Evolutionary conservation across 345 rosid genomes (phyloP).

Genomic region (Citrus hindsii): DNA sequence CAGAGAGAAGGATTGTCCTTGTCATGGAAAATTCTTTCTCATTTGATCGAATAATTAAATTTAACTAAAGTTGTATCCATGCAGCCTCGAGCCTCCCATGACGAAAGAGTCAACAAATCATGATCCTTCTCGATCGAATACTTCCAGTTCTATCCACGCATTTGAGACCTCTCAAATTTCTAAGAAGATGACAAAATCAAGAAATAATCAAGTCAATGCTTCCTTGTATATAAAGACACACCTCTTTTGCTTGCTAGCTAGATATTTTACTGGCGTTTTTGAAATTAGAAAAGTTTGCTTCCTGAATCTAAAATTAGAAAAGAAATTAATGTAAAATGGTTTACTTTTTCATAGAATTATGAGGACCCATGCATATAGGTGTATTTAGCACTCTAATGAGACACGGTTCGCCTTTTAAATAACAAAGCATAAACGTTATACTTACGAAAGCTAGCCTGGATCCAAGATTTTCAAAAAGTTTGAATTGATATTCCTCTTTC

Average conservation of each 20-base stretch:
- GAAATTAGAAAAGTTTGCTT: background rate
- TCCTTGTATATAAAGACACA: background rate
- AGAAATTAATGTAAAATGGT: background rate
- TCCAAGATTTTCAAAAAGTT: background rate
- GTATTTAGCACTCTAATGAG: conserved; percentile 26
- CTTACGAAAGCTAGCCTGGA: background rate
- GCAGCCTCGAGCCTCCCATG: conserved; percentile 15
- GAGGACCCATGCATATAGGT: conserved; percentile 15
- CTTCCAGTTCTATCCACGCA: conserved; percentile 9
- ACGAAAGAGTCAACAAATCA: conserved; percentile 18
- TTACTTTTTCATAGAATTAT: conserved; percentile 23
- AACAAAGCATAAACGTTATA: background rate
- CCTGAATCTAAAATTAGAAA: background rate
- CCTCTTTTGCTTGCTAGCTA: background rate
- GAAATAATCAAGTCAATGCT: background rate
- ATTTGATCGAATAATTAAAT: background rate
- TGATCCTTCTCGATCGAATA: conserved; percentile 23
- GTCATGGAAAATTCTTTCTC: conserved; percentile 35
- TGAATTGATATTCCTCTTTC: background rate
- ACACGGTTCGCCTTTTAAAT: conserved; percentile 43
- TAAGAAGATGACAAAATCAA: conserved; percentile 10
- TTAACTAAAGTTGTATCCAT: background rate
- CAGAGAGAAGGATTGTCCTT: conserved; percentile 15
- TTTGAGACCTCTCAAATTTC: background rate
- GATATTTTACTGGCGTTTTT: background rate